Conservation (phyloP, 495 filamentous ascomycete genomes). For the Cercophora scortea region DNA sequence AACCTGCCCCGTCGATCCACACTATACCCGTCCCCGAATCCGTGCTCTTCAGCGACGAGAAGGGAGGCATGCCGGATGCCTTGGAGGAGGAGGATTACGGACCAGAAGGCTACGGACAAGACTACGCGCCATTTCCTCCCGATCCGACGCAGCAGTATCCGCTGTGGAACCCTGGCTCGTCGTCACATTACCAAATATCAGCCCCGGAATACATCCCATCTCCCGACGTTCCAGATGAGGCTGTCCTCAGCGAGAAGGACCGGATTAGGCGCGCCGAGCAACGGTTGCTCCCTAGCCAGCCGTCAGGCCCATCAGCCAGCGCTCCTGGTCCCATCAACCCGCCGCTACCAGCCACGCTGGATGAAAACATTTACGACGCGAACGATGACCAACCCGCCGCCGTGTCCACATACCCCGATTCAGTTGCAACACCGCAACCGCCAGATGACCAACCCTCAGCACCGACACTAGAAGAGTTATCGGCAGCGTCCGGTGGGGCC, state of each 20-base stretch:
- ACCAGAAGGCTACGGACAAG: constrained; percentile 13
- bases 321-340: constrained; percentile 40
- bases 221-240: constrained; percentile 45
- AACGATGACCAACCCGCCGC: constrained; percentile 9
- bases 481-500: constrained; percentile 25
- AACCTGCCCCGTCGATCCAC: constrained; percentile 16
- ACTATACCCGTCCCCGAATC: constrained; percentile 10
- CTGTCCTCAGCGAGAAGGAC: constrained; percentile 58
- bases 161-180: constrained; percentile 13
- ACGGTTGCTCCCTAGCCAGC: constrained; percentile 62
- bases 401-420: too few species aligned
- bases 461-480: constrained; percentile 37
- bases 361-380: constrained; percentile 32
- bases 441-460: too few species aligned
- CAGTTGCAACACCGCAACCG: too few species aligned
- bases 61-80: constrained; percentile 5
- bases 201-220: constrained; percentile 39
- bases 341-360: constrained; percentile 11
- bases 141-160: constrained; percentile 3
- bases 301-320: constrained; percentile 15
- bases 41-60: constrained; percentile 9
- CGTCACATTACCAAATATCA: constrained; percentile 14
- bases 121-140: constrained; percentile 16
- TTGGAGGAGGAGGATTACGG: constrained; percentile 7
- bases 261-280: constrained; percentile 60